Conservation (phyloP, 345 rosid genomes). For the Ceriops decandra region DNA sequence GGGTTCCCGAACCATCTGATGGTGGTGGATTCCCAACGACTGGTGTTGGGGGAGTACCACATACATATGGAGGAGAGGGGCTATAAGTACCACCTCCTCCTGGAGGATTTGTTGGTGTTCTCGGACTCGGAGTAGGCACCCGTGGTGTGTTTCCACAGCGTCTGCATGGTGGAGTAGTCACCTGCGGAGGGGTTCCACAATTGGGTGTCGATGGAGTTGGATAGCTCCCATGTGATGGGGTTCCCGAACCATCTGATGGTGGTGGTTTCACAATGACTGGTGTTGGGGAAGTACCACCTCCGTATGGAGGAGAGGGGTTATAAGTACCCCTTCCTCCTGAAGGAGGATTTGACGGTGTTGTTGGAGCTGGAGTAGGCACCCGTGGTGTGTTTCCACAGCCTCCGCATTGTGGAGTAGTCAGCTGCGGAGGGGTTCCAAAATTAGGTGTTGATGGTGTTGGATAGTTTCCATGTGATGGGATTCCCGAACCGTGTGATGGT, state of each 20-base stretch:
- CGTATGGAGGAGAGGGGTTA: conserved; percentile 48
- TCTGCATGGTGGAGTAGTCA: conserved; percentile 16
- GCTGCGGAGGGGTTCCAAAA: conserved; percentile 41
- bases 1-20: conserved; percentile 1
- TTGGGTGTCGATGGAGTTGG: conserved; percentile 45
- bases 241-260: not conserved
- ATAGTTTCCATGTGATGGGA: conserved; percentile 39
- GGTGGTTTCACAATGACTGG: no score
- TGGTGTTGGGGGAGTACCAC: conserved; percentile 49
- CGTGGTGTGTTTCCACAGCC: conserved; percentile 26
- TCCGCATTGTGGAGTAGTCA: conserved; percentile 14
- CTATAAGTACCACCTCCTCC: conserved; percentile 42
- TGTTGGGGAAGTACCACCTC: not conserved
- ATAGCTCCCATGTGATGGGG: conserved; percentile 38
- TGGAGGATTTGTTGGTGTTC: conserved; percentile 48
- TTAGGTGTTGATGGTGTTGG: conserved; percentile 45
- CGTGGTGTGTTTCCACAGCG: conserved; percentile 25
- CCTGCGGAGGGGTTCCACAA: conserved; percentile 42
- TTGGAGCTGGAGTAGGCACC: conserved; percentile 19
- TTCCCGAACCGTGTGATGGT: conserved; percentile 16
- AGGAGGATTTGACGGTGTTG: conserved; percentile 51
- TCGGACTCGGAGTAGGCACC: conserved; percentile 20
- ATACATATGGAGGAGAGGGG: conserved; percentile 45
- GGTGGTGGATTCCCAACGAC: conserved; percentile 39
- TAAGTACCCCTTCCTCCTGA: conserved; percentile 42